These are phyloP conservation scores for Cymbopogon flexuosus DNA, from an alignment of 202 grass and related monocot species.

Conservation along the genomic window DNA sequence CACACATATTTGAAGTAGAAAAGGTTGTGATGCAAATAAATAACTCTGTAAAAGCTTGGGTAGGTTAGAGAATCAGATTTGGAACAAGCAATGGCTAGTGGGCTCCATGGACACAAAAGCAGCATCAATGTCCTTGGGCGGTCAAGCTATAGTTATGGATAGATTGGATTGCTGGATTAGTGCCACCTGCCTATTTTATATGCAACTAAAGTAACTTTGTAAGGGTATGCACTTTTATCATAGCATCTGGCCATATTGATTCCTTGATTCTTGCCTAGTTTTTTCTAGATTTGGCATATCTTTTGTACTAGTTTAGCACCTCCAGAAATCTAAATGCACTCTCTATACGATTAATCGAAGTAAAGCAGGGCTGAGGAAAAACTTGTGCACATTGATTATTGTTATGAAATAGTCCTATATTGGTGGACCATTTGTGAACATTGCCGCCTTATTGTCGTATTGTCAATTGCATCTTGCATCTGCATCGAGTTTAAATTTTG, in stretches of 20 bases:
- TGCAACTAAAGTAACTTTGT: background rate
- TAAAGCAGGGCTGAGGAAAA: background rate
- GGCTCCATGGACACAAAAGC: background rate
- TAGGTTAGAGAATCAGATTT: background rate
- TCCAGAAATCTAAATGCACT: conserved; percentile 5
- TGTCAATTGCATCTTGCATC: background rate
- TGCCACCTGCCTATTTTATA: conserved; percentile 12
- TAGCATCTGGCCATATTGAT: conserved; percentile 11
- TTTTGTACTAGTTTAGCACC: background rate
- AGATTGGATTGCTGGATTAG: conserved; percentile 16
- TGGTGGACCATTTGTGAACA: background rate
- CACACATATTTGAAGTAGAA: background rate
- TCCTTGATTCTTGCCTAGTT: background rate
- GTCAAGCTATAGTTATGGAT: background rate
- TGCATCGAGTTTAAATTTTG: background rate
- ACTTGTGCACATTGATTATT: background rate
- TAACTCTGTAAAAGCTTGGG: background rate
- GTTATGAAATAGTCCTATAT: background rate
- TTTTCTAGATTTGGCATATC: conserved; percentile 5
- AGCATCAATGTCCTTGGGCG: background rate
- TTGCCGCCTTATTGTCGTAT: background rate
- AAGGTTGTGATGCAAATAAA: background rate
- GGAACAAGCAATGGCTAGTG: background rate
- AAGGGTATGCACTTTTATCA: background rate
- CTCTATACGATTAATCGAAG: background rate